Evolutionary conservation across 192 early-diverging fungal genomes (phyloP).

Genomic region (Coemansia furcata): DNA sequence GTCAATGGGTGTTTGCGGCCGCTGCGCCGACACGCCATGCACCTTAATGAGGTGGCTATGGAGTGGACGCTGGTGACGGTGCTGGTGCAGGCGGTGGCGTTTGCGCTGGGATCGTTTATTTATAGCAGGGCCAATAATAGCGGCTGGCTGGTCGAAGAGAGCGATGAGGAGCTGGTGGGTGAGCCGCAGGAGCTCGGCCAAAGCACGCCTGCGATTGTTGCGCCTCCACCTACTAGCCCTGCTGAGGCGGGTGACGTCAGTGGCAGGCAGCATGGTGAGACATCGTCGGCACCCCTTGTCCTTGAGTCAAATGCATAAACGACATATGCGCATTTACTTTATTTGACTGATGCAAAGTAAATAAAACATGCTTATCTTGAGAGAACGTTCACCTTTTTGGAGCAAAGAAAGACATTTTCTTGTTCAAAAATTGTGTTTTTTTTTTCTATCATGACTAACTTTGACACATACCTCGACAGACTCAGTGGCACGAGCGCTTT

Average conservation of each 20-base stretch:
- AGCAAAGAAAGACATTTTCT: not conserved
- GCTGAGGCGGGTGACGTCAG: not conserved
- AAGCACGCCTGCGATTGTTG: not conserved
- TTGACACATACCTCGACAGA: conserved; percentile 32
- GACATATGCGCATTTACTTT: too few relatives aligned
- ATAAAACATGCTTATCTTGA: too few relatives aligned
- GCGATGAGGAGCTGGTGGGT: not conserved
- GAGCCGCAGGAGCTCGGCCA: not conserved
- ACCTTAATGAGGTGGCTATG: conserved; percentile 2
- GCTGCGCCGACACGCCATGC: conserved; percentile 5
- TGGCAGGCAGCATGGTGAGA: not conserved
- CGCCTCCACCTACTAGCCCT: not conserved
- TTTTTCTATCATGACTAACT: conserved; percentile 6
- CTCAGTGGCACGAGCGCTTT: conserved; percentile 15
- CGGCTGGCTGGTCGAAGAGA: conserved; percentile 14
- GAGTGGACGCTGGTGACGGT: conserved; percentile 10
- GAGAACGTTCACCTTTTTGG: too few relatives aligned
- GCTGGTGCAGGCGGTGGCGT: conserved; percentile 16
- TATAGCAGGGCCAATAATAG: not conserved
- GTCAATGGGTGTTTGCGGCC: conserved; percentile 15
- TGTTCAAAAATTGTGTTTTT: too few relatives aligned
- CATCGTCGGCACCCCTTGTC: not conserved
- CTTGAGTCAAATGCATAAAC: not conserved
- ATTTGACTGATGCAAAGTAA: too few relatives aligned
- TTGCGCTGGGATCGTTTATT: conserved; percentile 6